phyloP scores from a whole-genome alignment of 352 stramenopile genomes.

The Globisporangium canariense region DNA sequence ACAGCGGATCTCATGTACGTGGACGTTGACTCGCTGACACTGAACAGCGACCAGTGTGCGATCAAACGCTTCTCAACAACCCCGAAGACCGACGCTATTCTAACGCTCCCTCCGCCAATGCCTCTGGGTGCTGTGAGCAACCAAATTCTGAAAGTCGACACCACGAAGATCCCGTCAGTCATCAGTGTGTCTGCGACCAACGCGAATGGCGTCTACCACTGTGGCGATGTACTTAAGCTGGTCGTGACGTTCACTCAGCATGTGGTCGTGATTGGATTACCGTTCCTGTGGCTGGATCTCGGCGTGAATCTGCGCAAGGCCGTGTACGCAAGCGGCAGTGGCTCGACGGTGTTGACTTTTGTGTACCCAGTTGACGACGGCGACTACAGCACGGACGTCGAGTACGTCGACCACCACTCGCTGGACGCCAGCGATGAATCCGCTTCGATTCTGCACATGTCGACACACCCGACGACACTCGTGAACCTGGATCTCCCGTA shows the following conservation, averaged over 20 bases:
- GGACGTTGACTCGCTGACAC: constrained; percentile 47
- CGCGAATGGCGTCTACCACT: constrained; percentile 50
- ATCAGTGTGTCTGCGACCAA: constrained; percentile 49
- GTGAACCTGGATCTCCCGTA: constrained; percentile 69
- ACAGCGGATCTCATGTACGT: constrained; percentile 55
- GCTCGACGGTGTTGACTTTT: constrained; percentile 52
- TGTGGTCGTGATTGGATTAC: constrained; percentile 55
- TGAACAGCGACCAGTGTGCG: constrained; percentile 72
- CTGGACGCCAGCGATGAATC: constrained; percentile 55
- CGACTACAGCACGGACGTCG: constrained; percentile 72
- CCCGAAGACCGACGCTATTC: constrained; percentile 59
- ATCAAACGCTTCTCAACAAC: constrained; percentile 85
- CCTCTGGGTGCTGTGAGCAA: constrained; percentile 34
- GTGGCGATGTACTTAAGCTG: constrained; percentile 60
- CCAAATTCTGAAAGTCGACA: constrained; percentile 65
- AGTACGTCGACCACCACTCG: constrained; percentile 83
- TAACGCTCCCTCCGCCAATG: constrained; percentile 48
- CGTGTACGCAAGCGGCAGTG: constrained; percentile 51
- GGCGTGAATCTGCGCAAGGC: constrained; percentile 44
- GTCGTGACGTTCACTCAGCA: constrained; percentile 66
- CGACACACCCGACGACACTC: constrained; percentile 63
- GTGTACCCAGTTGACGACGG: constrained; percentile 62
- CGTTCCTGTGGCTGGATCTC: constrained; percentile 72
- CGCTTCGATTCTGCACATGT: constrained; percentile 49
- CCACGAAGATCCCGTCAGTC: constrained; percentile 43